Conservation (phyloP, 805 yeast genomes). For the Barnettozyma salicaria region DNA sequence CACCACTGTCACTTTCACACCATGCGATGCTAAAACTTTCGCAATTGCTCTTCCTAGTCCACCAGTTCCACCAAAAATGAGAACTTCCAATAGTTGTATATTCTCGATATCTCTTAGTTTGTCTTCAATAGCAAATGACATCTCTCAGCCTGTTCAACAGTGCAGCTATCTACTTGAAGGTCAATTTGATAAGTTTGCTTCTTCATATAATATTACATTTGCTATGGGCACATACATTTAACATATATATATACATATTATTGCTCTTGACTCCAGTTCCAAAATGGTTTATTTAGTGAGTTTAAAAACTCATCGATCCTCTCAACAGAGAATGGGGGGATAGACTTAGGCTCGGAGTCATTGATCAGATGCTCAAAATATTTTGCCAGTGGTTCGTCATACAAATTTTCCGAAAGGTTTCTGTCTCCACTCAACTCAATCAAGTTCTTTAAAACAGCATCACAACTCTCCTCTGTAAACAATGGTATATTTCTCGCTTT, state of each 20-base stretch:
- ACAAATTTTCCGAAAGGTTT: slow-evolving; percentile 3
- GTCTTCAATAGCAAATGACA: background rate
- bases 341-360: background rate
- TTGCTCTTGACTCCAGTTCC: no score
- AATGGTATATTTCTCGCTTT: background rate
- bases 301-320: slow-evolving; percentile 8
- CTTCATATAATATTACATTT: no score
- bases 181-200: no score
- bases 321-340: slow-evolving; percentile 6
- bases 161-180: no score
- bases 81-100: slow-evolving; percentile 1
- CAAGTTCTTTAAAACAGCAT: slow-evolving; percentile 4
- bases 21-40: slow-evolving; percentile 22
- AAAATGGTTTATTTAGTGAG: no score
- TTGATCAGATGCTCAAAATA: slow-evolving; percentile 7
- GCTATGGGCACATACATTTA: no score
- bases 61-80: slow-evolving; percentile 37
- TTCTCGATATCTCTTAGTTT: background rate
- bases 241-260: no score
- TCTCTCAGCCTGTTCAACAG: background rate
- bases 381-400: slow-evolving; percentile 8
- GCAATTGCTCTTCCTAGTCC: slow-evolving; percentile 35
- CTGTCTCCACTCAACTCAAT: slow-evolving; percentile 10
- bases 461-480: slow-evolving; percentile 2
- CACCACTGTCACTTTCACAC: slow-evolving; percentile 32